These are phyloP conservation scores for Pisolithus thermaeus DNA, from an alignment of 1,284 basidiomycete species.

Conservation along the genomic window DNA sequence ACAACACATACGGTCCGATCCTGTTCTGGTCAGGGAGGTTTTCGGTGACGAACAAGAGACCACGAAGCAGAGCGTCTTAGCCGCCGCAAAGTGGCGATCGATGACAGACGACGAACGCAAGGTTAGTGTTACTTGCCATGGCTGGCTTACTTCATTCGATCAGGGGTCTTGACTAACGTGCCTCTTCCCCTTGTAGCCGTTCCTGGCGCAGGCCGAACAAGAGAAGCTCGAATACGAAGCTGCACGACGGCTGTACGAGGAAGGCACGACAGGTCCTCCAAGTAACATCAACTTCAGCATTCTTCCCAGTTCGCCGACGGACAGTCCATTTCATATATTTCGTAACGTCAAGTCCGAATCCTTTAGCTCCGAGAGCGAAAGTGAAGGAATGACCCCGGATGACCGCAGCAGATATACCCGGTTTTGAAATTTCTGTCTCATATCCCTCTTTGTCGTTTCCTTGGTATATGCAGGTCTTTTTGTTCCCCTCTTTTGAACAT, in stretches of 20 bases:
- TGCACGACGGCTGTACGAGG: conserved; percentile 76
- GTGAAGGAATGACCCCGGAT: conserved; percentile 49
- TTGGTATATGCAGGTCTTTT: conserved; percentile 7
- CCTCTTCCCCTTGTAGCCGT: conserved; percentile 52
- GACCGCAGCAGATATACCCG: conserved; percentile 34
- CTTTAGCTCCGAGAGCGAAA: conserved; percentile 55
- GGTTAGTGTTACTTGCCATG: conserved; percentile 39
- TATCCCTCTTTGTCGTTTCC: conserved; percentile 2
- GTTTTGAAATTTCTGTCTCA: conserved; percentile 16
- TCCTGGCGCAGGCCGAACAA: conserved; percentile 84
- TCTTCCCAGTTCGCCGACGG: conserved; percentile 53
- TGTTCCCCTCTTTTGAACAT: conserved; percentile 13
- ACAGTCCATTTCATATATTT: conserved; percentile 40
- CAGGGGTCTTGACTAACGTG: neutral
- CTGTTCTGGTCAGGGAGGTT: conserved; percentile 66
- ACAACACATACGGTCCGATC: conserved; percentile 78
- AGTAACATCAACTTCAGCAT: conserved; percentile 76
- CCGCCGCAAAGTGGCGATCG: conserved; percentile 87
- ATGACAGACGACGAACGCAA: conserved; percentile 90
- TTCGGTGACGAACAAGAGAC: conserved; percentile 94
- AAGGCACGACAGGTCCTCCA: conserved; percentile 65
- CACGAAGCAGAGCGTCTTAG: conserved; percentile 90
- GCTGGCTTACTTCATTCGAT: neutral
- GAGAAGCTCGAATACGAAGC: conserved; percentile 90
- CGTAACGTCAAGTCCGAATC: conserved; percentile 53